Base-by-base conservation (phyloP, 805 yeast genomes). In the Kurtzmaniella cleridarum region DNA sequence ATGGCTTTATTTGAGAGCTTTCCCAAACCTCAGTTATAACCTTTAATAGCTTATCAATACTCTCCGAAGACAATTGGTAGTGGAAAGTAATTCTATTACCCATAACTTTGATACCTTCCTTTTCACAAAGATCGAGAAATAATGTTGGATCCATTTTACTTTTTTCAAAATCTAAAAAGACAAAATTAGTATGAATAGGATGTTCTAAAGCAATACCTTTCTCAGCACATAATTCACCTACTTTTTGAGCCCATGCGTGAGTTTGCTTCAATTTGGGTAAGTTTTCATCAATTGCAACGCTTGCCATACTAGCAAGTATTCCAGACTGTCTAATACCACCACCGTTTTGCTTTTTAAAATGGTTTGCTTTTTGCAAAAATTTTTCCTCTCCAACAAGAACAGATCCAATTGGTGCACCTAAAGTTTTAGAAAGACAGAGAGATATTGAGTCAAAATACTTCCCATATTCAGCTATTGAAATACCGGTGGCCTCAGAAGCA, bases 261-360 rank as follows among this genome's bases (percentile, higher is more conserved):
- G 81, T 70, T 14, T 50, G 50, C 35, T 55, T 53, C 53, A 81
- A 68, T 40, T 78, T 73, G 26, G 77, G 66, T 66, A 84, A 79
- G 53, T 84, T 84, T 46, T 82, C 81, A 39, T 84, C 80, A 39
- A 90, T 69, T 18, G 95, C 95, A 37, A 73, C 69, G n/a, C 71
- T 58, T 3, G 95, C 96, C 85, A 90, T 89, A 39, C 77, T 71
- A 5, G 91, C 69, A 51, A 90, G 71, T 62, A 86, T 64, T 41
- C 97, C 97, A 29, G 84, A 71, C 65, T 90, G 97, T 57, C 97
- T 75, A 36, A 90, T 78, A 47, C 96, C 96, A 50, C 96, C 96
- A 55, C 97, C 97, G 47, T 78, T 77, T 64, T 90, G 96, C 54
- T 90, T 90, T 50, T 85, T 83, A 67, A 89, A 84, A 63, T 89